These are phyloP conservation scores for Pterocarpus santalinus DNA, from an alignment of 306 rosid genomes.

Conservation along the genomic window DNA sequence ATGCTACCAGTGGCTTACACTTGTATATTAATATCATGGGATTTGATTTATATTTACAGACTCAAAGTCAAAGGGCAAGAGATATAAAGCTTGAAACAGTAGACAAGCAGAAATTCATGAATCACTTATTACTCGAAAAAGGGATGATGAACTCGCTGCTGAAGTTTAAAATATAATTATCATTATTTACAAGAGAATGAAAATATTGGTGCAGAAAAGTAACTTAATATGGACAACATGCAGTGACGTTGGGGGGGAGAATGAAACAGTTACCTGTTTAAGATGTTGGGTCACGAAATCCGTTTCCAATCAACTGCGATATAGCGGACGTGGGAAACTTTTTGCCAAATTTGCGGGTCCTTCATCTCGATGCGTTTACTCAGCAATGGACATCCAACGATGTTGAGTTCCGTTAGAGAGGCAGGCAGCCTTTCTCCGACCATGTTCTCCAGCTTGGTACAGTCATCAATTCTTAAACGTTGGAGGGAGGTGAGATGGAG, in stretches of 20 bases:
- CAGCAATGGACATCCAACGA: neutral
- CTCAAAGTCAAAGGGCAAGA: no score
- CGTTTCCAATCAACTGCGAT: neutral
- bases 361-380: neutral
- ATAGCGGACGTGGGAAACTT: neutral
- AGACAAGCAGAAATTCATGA: no score
- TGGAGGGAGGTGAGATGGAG: constrained; percentile 33
- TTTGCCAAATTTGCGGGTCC: neutral
- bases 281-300: neutral
- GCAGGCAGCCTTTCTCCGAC: constrained; percentile 27
- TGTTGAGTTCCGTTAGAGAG: neutral
- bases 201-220: no score
- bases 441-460: constrained; percentile 26
- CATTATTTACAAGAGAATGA: no score
- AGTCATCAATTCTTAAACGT: neutral
- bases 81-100: no score
- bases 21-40: no score
- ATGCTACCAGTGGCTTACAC: no score
- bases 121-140: no score
- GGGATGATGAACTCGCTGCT: no score
- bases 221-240: no score
- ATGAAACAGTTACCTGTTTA: neutral
- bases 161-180: no score
- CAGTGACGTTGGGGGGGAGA: neutral
- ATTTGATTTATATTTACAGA: no score